Evolutionary conservation across 257 asterid species (phyloP), one percentile per base, ranked within the genome.

Genomic region (Nicotiana tabacum): DNA sequence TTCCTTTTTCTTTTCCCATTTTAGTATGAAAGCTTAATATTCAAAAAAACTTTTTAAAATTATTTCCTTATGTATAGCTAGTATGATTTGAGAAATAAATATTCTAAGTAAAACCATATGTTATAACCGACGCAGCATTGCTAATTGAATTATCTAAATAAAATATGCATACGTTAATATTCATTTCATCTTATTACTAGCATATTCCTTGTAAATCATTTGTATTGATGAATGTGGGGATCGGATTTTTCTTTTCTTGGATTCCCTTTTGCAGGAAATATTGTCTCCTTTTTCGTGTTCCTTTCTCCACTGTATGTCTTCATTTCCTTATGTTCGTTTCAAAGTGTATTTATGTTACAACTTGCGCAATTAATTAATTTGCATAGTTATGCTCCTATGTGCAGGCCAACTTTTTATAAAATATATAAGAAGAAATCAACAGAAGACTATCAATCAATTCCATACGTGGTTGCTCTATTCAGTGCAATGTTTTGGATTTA

Each of bases 401-500:
- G 53, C 91, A 90, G 93, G 84, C 88, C 92, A 24, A 90, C 85
- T 43, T 90, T 89, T 77, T 83, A 82, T 77, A 79, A 82, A 24
- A 85, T 89, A 1, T 53, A 51, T 74, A 89, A 89, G 88, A 90
- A 84, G 17, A 90, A 90, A 79, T 82, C 92, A 57, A 85, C 90
- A 0, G 84, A 88, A 83, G 92, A 82, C 33, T 90, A 83, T 80
- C 88, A 88, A 18, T 86, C 87, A 6, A 78, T 88, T 30, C 92
- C 92, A 37, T 89, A 88, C 7, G 82, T 85, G 60, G 84, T 86
- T 65, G 89, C 90, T 27, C 66, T 90, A 56, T 84, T 89, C 9
- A 87, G 92, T 83, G 76, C 86, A 61, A 83, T 86, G 88, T 67
- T 86, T 10, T 89, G 94, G 94, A 86, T 91, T n/a, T 91, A 87